These are phyloP conservation scores for Nannochloropsis salina DNA, from an alignment of 108 stramenopile species.

Conservation along the genomic window DNA sequence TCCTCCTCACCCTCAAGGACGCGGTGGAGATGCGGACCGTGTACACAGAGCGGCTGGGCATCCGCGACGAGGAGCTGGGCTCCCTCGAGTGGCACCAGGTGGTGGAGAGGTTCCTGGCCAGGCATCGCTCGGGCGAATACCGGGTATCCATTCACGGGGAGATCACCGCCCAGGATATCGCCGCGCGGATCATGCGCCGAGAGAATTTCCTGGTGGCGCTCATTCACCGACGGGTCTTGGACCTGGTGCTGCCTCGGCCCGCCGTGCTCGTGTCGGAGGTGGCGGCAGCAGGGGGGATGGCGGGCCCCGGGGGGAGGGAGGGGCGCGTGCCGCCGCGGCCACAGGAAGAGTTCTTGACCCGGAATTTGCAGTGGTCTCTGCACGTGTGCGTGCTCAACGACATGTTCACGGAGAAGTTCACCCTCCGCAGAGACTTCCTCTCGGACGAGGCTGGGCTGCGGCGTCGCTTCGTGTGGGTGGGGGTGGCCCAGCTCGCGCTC, in stretches of 20 bases:
- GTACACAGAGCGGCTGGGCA: conserved; percentile 43
- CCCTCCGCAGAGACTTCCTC: conserved; percentile 75
- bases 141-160: conserved; percentile 46
- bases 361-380: conserved; percentile 74
- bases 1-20: conserved; percentile 40
- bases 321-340: background rate
- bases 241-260: conserved; percentile 58
- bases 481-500: conserved; percentile 75
- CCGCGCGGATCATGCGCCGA: conserved; percentile 75
- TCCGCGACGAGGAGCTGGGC: conserved; percentile 8
- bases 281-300: background rate
- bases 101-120: conserved; percentile 39
- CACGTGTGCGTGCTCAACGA: conserved; percentile 85
- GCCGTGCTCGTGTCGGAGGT: conserved; percentile 18
- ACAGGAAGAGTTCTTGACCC: conserved; percentile 55
- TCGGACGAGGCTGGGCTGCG: conserved; percentile 66
- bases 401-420: conserved; percentile 88
- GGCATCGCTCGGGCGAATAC: conserved; percentile 46
- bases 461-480: conserved; percentile 71
- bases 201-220: conserved; percentile 92
- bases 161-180: conserved; percentile 52
- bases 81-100: conserved; percentile 34
- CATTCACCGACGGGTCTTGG: conserved; percentile 72
- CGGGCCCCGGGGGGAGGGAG: background rate
- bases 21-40: conserved; percentile 49